Base-by-base conservation (phyloP, 306 rosid species). In the Fragaria vesca region DNA sequence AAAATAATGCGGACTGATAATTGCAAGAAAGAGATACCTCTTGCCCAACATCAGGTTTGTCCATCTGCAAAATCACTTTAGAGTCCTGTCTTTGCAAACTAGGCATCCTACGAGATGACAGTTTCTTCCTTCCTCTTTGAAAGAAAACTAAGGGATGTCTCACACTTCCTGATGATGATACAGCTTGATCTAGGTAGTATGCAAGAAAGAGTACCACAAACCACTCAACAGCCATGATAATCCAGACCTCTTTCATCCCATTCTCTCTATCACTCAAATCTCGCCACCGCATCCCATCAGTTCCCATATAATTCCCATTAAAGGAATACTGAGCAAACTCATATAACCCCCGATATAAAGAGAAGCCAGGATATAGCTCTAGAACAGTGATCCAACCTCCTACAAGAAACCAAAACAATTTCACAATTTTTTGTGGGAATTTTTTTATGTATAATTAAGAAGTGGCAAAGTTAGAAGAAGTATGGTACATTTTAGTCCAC, bases 271-370 rank as follows among this genome's bases (percentile, higher is more conserved):
- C 87, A 57, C 76, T 88, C 83, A 94, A 83, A 81, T 94, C 85
- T 57, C 79, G 77, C 98, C 98, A 94, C n/a, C 86, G 90, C 97
- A 94, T 92, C 42, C 96, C 98, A 77, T 85, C 66, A 50, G 90
- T 90, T 66, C 90, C 97, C 86, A 88, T 66, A 73, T 72, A 69
- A 76, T 90, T 81, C 18, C 91, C 98, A 36, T 1, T 83, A 62
- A 92, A 92, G 71, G 97, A 75, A 77, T 84, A 83, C 75, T 90
- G 88, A 1, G 94, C 81, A 79, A 94, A 90, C 86, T 94, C 98
- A 76, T 90, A 92, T 66, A 94, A 70, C 69, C 98, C 98, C 8
- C 98, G 91, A 74, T 85, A 92, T 69, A 94, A 80, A 71, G 96
- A 71, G 81, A 94, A 92, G 60, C 98, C 97, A 12, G 96, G 98